Evolutionary conservation across 2,329 filamentous ascomycete species (phyloP), one percentile per base, ranked within the genome.

Genomic region (Macrophomina pseudophaseolina): DNA sequence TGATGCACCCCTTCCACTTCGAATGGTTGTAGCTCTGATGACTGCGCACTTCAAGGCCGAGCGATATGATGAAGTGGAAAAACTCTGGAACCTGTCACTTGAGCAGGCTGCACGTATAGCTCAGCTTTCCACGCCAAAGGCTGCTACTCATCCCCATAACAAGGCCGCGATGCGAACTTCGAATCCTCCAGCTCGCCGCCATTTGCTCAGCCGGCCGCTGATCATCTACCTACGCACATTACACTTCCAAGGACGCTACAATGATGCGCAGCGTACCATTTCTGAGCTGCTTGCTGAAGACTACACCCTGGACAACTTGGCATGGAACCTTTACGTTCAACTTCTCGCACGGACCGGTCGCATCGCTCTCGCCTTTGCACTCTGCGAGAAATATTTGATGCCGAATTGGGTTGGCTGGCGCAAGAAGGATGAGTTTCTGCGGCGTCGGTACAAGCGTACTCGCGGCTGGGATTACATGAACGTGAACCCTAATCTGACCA

Each of bases 381-480:
- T 89, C 62, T 94, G 91, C 74, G 94, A 98, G 80, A 80, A 83
- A 32, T 87, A 88, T 68, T 88, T 98, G 65, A 96, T 97, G 86
- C 84, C 86, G 1, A 83, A 86, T 40, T 97, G 93, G 86, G 86
- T 86, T 11, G 92, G 93, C 30, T 97, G 93, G 92, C 72, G 71
- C 32, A 44, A 67, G 2, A n/a, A 33, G 8, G 28, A 38, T 67
- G 1, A 38, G n/a, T 16, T 11, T 16, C 69, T 73, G 7, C 59
- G 67, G 4, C 73, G 75, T 0, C 70, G 67, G 52, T 75, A 73
- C 58, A 63, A 69, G 16, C 70, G 73, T 44, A 67, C 63, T 4
- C 65, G 40, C 12, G 72, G 74, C 0, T 73, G 74, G 65, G 52
- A 72, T 16, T 74, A 69, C 68, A 74, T 77, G 72, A 72, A 76